phyloP scores from a whole-genome alignment of 305 asterid species.

The Solanum hybrid region DNA sequence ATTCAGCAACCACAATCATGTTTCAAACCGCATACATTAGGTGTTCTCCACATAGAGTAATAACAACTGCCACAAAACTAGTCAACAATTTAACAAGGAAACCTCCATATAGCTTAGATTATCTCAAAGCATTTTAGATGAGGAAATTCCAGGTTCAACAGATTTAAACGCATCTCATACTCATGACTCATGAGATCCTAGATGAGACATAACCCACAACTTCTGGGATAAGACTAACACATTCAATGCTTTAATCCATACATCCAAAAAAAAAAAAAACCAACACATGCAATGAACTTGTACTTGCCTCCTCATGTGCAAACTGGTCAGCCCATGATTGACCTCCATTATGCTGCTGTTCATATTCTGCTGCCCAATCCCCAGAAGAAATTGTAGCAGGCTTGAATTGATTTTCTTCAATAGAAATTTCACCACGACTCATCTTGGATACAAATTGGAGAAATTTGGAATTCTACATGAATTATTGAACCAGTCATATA shows the following conservation, averaged over 20 bases:
- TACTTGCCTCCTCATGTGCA: slow-evolving; percentile 73
- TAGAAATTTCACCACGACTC: slow-evolving; percentile 95
- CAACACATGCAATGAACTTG: background rate
- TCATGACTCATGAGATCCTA: background rate
- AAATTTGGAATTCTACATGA: slow-evolving; percentile 79
- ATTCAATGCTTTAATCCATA: background rate
- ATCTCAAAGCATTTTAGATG: background rate
- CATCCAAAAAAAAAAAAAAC: background rate
- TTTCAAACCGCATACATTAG: background rate
- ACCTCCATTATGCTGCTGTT: slow-evolving; percentile 69
- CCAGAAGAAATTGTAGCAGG: slow-evolving; percentile 67
- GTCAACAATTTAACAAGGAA: background rate
- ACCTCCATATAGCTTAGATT: background rate
- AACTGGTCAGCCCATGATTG: slow-evolving; percentile 95
- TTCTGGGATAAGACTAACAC: background rate
- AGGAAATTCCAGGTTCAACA: background rate
- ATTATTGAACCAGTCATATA: slow-evolving; percentile 6
- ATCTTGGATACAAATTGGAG: slow-evolving; percentile 97
- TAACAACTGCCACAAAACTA: background rate
- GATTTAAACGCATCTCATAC: background rate
- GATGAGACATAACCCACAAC: background rate
- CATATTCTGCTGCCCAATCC: slow-evolving; percentile 93
- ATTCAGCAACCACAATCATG: background rate
- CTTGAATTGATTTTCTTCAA: slow-evolving; percentile 91
- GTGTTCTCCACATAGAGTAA: background rate